Evolutionary conservation across 2,329 filamentous ascomycete genomes (phyloP), one percentile per base, ranked within the genome.

Genomic region (Phaeosphaeriaceae sp.): DNA sequence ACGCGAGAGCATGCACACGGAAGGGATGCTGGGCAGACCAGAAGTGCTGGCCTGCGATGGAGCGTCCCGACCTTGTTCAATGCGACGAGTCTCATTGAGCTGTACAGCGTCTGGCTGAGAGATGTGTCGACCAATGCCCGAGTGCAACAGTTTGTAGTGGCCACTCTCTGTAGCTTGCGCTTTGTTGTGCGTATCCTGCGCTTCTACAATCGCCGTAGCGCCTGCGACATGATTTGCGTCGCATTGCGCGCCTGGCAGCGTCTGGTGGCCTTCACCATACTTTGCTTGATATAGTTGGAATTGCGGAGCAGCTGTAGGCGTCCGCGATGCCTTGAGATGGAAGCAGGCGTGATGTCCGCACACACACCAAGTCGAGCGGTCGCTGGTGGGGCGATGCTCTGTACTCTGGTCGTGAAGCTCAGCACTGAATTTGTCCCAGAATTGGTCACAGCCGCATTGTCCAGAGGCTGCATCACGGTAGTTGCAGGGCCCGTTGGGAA

Each of bases 291-390:
- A 49, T 17, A 55, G 55, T 45, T 48, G 45, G 20, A 49, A 47
- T n/a, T 54, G 52, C 19, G 52, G 52, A 56, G 56, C 54, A 17
- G 51, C 51, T 44, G 60, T 53, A 45, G 63, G 58, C 45, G 62
- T 62, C 57, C 63, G 69, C 62, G 66, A 55, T 44, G 61, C 64
- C 45, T 58, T 65, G 27, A 79, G 73, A 74, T 86, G 84, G 68
- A 82, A 86, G 71, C 84, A 86, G 7, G 84, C 83, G 78, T 86
- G 84, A 70, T 86, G 84, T 42, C 82, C 82, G 65, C 84, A 86
- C 54, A 83, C 80, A 72, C 84, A 86, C 74, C 70, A 80, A 2
- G 80, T 79, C 21, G 73, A 75, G 61, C 70, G 70, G 62, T 71
- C 62, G 51, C 65, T 72, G 59, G 62, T 59, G 13, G 66, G 56